Conservation (phyloP, 2,329 filamentous ascomycete species). For the Stenocarpella maydis region DNA sequence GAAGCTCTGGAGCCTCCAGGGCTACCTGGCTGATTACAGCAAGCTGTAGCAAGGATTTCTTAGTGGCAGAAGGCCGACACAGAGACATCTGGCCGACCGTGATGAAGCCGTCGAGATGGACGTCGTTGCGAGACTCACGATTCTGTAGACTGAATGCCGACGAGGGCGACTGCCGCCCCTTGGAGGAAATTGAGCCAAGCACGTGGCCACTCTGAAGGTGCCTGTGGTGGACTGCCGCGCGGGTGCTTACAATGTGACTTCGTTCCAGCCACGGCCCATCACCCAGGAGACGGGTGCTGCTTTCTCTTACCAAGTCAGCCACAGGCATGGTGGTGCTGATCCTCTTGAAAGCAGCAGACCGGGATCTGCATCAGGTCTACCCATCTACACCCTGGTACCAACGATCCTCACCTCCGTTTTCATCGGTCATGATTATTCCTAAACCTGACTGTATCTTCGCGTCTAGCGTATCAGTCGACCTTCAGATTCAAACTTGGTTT, state of each 20-base stretch:
- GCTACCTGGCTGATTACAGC: slow-evolving; percentile 52
- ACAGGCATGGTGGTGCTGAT: background rate
- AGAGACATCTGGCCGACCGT: no score
- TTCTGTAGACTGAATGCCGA: background rate
- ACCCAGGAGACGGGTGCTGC: background rate
- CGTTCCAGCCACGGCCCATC: no score
- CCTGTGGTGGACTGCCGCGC: background rate
- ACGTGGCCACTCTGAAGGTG: no score
- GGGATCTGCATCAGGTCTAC: background rate
- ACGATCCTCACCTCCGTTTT: background rate
- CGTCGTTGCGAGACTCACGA: background rate
- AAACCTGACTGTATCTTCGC: background rate
- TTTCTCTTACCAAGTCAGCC: background rate
- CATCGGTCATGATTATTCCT: background rate
- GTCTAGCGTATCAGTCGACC: slow-evolving; percentile 2
- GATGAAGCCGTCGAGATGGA: background rate
- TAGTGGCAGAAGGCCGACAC: background rate
- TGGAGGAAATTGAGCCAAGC: background rate
- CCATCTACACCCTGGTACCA: background rate
- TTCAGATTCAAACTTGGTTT: background rate
- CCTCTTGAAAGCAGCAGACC: background rate
- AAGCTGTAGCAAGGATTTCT: background rate
- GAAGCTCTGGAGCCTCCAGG: slow-evolving; percentile 66
- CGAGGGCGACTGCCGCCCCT: background rate
- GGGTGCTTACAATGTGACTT: background rate